Percentiles rank a stretch among this genome's conserved stretches.
Conservation (phyloP, 73 alveolate species). For the Paramecium pentaurelia region DNA sequence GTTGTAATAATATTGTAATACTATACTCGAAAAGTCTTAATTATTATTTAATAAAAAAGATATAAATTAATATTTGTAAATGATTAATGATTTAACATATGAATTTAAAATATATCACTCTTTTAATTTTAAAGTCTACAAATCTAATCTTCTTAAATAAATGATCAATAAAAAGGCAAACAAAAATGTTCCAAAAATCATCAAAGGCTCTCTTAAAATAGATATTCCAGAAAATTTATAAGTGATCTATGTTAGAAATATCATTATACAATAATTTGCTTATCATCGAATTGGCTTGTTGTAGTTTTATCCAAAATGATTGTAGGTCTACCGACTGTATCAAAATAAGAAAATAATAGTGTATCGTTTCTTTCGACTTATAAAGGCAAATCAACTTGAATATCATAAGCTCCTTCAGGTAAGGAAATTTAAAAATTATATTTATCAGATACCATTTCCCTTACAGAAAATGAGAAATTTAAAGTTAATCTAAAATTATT, state of each 20-base stretch:
- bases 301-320: constrained; percentile 65
- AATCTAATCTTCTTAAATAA: constrained; percentile 42
- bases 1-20: too few relatives aligned
- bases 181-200: constrained; percentile 53
- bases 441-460: constrained; percentile 88
- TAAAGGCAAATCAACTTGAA: constrained; percentile 77
- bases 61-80: background rate
- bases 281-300: constrained; percentile 70
- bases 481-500: constrained; percentile 69
- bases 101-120: constrained; percentile 35
- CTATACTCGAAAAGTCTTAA: too few relatives aligned
- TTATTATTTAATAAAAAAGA: background rate
- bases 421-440: constrained; percentile 82
- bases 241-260: background rate
- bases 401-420: constrained; percentile 96
- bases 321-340: constrained; percentile 79
- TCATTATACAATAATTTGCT: constrained; percentile 54
- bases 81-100: background rate
- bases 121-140: constrained; percentile 49
- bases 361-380: constrained; percentile 62
- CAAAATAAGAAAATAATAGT: constrained; percentile 66
- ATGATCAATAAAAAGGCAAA: constrained; percentile 8
- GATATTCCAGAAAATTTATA: constrained; percentile 27
- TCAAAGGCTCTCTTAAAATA: constrained; percentile 43
- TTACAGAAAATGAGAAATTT: constrained; percentile 79